These are phyloP conservation scores for Fusarium udum DNA, from an alignment of 2,329 filamentous ascomycete species.

Conservation along the genomic window DNA sequence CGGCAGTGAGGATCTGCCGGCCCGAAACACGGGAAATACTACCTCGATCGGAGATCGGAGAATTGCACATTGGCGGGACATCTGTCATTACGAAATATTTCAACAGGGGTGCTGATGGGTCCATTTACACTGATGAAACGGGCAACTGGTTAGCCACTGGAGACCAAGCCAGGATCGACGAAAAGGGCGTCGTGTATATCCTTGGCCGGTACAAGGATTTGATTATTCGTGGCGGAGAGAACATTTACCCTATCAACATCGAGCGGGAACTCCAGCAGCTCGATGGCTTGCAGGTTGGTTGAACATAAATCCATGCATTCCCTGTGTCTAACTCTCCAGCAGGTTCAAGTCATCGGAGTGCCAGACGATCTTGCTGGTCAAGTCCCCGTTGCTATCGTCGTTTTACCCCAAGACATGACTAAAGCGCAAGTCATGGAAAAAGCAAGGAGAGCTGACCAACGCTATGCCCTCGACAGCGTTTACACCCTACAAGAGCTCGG, in stretches of 20 bases:
- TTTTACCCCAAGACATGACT: slow-evolving; percentile 43
- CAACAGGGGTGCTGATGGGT: slow-evolving; percentile 36
- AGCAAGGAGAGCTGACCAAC: slow-evolving; percentile 47
- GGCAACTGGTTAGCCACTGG: slow-evolving; percentile 53
- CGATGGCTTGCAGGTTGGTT: slow-evolving; percentile 44
- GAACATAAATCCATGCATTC: neutral
- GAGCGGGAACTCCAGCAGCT: slow-evolving; percentile 50
- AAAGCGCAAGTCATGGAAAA: slow-evolving; percentile 47
- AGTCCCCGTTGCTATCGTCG: slow-evolving; percentile 57
- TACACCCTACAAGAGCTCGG: slow-evolving; percentile 55
- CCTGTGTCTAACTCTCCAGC: slow-evolving; percentile 5
- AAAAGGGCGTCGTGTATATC: slow-evolving; percentile 51
- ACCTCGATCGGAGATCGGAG: slow-evolving; percentile 47
- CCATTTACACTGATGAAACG: slow-evolving; percentile 49
- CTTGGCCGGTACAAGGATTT: slow-evolving; percentile 57
- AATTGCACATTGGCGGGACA: slow-evolving; percentile 52
- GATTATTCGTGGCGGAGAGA: slow-evolving; percentile 57
- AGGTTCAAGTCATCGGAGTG: slow-evolving; percentile 55
- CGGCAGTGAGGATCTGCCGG: slow-evolving; percentile 50
- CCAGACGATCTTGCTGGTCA: slow-evolving; percentile 58
- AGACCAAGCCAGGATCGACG: slow-evolving; percentile 53
- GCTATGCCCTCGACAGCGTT: slow-evolving; percentile 52
- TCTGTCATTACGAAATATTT: slow-evolving; percentile 50
- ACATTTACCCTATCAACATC: slow-evolving; percentile 52
- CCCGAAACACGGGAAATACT: slow-evolving; percentile 45